Base-by-base conservation (phyloP, 495 filamentous ascomycete genomes). In the Penicillium samsonianum region DNA sequence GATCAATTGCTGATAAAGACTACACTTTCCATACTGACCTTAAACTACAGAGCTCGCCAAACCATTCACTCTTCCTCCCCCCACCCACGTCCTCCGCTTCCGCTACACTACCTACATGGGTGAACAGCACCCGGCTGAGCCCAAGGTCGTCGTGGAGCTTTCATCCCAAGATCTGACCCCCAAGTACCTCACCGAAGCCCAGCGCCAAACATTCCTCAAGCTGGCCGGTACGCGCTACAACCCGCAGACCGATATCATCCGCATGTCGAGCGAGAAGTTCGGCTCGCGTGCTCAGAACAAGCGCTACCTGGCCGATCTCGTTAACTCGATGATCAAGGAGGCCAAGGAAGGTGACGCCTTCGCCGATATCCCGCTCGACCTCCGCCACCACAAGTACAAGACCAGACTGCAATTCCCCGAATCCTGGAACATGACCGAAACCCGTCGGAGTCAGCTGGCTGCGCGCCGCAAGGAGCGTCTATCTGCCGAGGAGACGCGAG, bases 51-150 rank as follows among this genome's bases (percentile, higher is more conserved):
- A 91, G 60, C 80, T 96, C 40, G 87, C 89, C 48, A 88, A 87
- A 72, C 85, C 89, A 33, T 98, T 96, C 74, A 76, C 78, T 33
- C 71, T 78, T 30, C 88, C 87, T 4, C 90, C 92, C 12, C 69
- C 83, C 45, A 70, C 73, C 45, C 78, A 86, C 46, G 79, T 88
- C 60, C 82, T 98, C 49, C 87, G 94, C 59, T 98, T 97, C 81
- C 87, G 94, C 65, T 96, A 96, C 75, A 98, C 95, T n/a, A 90
- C 86, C 45, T 97, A 97, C 73, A 84, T 98, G 82, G 95, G 95
- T 59, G 94, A 98, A 73, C 72, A 85, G 50, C 95, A 98, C 72
- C 92, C 95, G 0, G 91, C 92, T 12, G 88, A 91, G 69, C 82
- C 84, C 51, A 98, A 98, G 76, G 91, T 98, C 26, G 92, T 97